Evolutionary conservation across 2,329 filamentous ascomycete species (phyloP), one percentile per base, ranked within the genome.

Genomic region (Saccharata proteae): DNA sequence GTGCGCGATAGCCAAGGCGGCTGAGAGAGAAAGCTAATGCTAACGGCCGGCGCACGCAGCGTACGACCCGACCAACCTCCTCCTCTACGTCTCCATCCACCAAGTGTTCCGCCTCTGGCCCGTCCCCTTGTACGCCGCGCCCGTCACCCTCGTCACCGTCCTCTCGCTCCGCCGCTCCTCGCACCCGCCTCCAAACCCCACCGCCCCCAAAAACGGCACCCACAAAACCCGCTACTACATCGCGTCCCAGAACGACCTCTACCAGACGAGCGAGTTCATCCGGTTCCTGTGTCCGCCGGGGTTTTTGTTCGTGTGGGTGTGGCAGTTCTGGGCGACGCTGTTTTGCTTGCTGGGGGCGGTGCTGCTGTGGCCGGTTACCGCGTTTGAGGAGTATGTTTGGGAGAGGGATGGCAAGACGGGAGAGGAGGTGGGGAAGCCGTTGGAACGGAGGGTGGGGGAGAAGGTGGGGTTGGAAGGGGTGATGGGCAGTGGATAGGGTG

Each of bases 71-170:
- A 46, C 64, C 3, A 71, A 69, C 14, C 61, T 72, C 23, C 65
- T 70, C n/a, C 69, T 93, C 29, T 93, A 84, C 54, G 67, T 85
- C 29, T 70, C 69, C 20, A 68, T 90, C 38, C 69, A 64, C 23
- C 85, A 93, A 52, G 64, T 75, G 31, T 90, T 93, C 56, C 67
- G 74, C 17, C 62, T 90, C 43, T 88, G 80, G 73, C 64, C 82
- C 42, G 53, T 92, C 12, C 83, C 84, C 3, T 75, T 85, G 47
- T 79, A 86, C 59, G 64, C 68, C 23, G 69, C 79, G 3, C 66
- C 69, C 1, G 79, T 82, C 10, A 63, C 65, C 5, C 69, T 88
- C 8, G 75, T 79, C 11, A 76, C 75, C 0, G 73, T 84, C 16
- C 59, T 88, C 4, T 59, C 69, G 22, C 69, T 88, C 11, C 62